These are phyloP conservation scores for Talaromyces ruber DNA, from an alignment of 495 filamentous ascomycete genomes.

Conservation along the genomic window DNA sequence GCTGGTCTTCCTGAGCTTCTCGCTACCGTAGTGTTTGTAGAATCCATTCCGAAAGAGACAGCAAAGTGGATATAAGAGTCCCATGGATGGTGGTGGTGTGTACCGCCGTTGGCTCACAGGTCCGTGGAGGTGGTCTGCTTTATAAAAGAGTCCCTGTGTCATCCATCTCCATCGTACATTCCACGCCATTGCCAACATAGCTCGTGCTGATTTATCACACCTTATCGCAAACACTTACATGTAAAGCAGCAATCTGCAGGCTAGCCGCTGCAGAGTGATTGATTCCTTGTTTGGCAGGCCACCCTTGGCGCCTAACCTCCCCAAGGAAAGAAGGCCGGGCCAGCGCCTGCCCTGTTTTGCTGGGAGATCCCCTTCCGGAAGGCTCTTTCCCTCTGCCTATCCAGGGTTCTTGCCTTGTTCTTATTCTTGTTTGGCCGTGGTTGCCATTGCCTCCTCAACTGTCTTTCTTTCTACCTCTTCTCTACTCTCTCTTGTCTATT, in stretches of 20 bases:
- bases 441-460: too few relatives aligned
- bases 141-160: too few relatives aligned
- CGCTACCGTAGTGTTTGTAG: not conserved
- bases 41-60: not conserved
- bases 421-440: not conserved
- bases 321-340: not conserved
- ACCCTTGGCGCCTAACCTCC: not conserved
- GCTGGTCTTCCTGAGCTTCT: not conserved
- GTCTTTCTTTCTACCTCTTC: too few relatives aligned
- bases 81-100: too few relatives aligned
- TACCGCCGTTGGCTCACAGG: too few relatives aligned
- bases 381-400: not conserved
- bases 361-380: not conserved
- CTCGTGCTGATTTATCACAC: too few relatives aligned
- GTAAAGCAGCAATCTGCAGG: too few relatives aligned
- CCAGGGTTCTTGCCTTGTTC: not conserved
- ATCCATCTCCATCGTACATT: too few relatives aligned
- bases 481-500: too few relatives aligned
- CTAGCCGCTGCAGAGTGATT: not conserved
- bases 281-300: constrained; percentile 1
- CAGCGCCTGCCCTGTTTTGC: not conserved
- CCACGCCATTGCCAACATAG: too few relatives aligned
- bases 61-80: not conserved
- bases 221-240: too few relatives aligned
- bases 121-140: too few relatives aligned